Percentiles rank a stretch among this genome's conserved stretches.
These are phyloP conservation scores for Geotrichum restrictum DNA, from an alignment of 1,139 yeast genomes.

Conservation along the genomic window DNA sequence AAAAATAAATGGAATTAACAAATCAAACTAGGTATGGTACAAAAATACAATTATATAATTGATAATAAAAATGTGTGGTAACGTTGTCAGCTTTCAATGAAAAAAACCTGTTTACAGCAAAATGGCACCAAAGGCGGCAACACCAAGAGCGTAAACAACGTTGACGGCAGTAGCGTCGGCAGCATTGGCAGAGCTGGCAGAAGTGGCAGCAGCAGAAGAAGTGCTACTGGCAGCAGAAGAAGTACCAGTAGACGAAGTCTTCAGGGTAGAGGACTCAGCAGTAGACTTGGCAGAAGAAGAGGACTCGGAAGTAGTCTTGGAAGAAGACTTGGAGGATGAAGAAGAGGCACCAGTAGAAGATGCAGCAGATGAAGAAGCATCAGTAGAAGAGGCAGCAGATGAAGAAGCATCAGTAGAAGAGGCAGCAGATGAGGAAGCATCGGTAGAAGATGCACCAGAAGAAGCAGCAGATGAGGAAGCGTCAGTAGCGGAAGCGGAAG, in stretches of 20 bases:
- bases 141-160: constrained; percentile 16
- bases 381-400: constrained; percentile 21
- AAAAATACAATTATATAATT: not conserved
- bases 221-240: constrained; percentile 8
- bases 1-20: not conserved
- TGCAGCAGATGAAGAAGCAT: constrained; percentile 5
- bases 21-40: not conserved
- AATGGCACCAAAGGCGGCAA: constrained; percentile 23
- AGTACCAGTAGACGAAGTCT: constrained; percentile 10
- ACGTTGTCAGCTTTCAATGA: not conserved
- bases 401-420: constrained; percentile 22
- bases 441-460: constrained; percentile 23
- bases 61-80: not conserved
- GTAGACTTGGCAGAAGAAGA: constrained; percentile 18
- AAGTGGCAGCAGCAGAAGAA: constrained; percentile 23
- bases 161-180: constrained; percentile 17
- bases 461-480: constrained; percentile 9
- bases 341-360: constrained; percentile 5
- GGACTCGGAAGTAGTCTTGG: constrained; percentile 20
- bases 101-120: constrained; percentile 7
- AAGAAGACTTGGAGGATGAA: constrained; percentile 25
- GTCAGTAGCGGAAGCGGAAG: constrained; percentile 15
- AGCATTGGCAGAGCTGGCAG: constrained; percentile 14
- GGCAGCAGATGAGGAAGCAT: constrained; percentile 23
- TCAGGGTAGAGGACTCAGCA: constrained; percentile 17